These are phyloP conservation scores for Sphenostylis stenocarpa DNA, from an alignment of 306 rosid species.

Conservation along the genomic window DNA sequence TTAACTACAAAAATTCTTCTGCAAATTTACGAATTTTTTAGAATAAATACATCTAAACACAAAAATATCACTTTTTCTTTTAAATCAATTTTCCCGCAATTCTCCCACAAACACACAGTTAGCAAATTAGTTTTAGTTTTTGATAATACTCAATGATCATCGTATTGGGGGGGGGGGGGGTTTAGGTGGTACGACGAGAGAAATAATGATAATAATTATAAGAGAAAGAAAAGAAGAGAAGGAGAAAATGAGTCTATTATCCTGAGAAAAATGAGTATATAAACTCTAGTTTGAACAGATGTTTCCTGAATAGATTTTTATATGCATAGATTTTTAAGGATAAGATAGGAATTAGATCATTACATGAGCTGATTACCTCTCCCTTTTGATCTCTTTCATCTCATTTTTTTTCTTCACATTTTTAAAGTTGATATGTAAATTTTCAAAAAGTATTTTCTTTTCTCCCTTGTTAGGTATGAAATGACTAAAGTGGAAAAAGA, in stretches of 20 bases:
- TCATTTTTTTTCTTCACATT: neutral
- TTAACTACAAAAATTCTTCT: too few relatives aligned
- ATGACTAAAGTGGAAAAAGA: constrained; percentile 27
- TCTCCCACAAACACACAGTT: neutral
- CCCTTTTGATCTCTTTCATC: neutral
- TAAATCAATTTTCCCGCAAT: neutral
- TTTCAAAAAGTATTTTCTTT: constrained; percentile 3
- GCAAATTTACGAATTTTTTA: neutral
- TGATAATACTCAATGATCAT: too few relatives aligned
- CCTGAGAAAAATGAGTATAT: neutral
- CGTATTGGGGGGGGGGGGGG: too few relatives aligned
- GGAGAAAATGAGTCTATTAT: neutral
- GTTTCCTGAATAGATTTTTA: neutral
- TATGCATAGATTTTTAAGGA: neutral
- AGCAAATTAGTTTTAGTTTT: neutral
- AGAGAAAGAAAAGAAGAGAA: neutral
- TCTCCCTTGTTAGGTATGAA: constrained; percentile 24
- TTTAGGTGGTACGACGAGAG: neutral
- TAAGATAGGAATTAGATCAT: neutral
- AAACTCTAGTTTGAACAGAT: too few relatives aligned
- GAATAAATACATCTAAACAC: neutral
- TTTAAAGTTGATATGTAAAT: neutral
- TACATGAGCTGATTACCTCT: neutral
- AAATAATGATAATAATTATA: neutral
- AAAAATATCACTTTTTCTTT: neutral